Percentiles rank a stretch among this genome's conserved stretches.
Evolutionary conservation across 805 yeast species (phyloP).

Genomic region (Candida saitoana): DNA sequence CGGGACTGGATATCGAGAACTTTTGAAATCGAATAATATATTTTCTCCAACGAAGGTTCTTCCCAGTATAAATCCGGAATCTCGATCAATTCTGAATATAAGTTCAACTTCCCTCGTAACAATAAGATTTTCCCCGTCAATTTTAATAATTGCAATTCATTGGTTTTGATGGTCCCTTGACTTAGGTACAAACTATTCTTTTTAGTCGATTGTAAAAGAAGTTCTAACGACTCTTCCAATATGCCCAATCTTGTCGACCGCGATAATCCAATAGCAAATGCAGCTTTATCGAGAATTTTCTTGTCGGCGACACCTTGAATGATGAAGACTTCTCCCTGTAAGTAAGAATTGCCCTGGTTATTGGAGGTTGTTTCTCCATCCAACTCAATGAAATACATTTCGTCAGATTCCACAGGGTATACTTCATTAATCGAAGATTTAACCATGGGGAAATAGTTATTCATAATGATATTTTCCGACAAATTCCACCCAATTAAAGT

Average conservation of each 20-base stretch:
- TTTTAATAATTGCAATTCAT: constrained; percentile 58
- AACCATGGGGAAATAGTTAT: constrained; percentile 51
- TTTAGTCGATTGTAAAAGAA: constrained; percentile 60
- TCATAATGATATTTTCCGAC: constrained; percentile 47
- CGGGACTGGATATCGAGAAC: constrained; percentile 74
- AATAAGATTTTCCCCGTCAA: constrained; percentile 73
- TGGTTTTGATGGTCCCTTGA: constrained; percentile 46
- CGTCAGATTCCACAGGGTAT: constrained; percentile 68
- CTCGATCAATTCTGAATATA: constrained; percentile 84
- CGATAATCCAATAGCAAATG: constrained; percentile 84
- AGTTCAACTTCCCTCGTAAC: constrained; percentile 75
- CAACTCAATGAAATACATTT: constrained; percentile 70
- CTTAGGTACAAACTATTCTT: constrained; percentile 64
- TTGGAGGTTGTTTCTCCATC: constrained; percentile 18
- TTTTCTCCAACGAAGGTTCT: constrained; percentile 76
- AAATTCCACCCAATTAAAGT: constrained; percentile 83
- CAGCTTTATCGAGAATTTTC: constrained; percentile 70
- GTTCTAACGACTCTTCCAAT: constrained; percentile 67
- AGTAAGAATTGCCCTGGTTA: constrained; percentile 30
- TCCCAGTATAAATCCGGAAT: constrained; percentile 94
- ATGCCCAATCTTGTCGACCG: constrained; percentile 83
- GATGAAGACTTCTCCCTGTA: constrained; percentile 68
- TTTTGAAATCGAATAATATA: constrained; percentile 67
- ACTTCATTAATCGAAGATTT: constrained; percentile 39
- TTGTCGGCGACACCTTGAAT: constrained; percentile 52